Evolutionary conservation across 2,329 filamentous ascomycete genomes (phyloP), one percentile per base, ranked within the genome.

Genomic region (Emergomyces africanus): DNA sequence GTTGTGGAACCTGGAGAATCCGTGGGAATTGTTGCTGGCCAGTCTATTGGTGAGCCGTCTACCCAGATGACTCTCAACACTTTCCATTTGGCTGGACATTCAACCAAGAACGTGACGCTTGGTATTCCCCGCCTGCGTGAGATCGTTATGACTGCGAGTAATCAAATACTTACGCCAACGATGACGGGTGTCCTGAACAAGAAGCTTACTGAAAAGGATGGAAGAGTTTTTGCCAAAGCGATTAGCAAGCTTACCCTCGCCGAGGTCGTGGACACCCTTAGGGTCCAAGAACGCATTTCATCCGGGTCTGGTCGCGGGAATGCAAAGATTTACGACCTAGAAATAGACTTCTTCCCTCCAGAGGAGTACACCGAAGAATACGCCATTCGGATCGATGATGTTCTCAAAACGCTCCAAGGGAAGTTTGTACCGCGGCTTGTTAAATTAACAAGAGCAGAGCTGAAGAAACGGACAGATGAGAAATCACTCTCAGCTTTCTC

Each of bases 31-130:
- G 89, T 99, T 61, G 95, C 95, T 56, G 91, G 91, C 10, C 94
- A 99, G 74, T 97, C 92, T 37, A 86, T 99, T 48, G 94, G 94
- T 70, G 95, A 99, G 71, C 94, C 95, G 9, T 96, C 91, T 2
- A 99, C 94, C 12, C 94, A 99, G 73, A 99, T 99, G 95, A 99
- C 95, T 8, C 78, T 99, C 59, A 99, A 99, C 76, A 99, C 95
- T 33, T 99, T 99, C 83, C 94, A 99, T 82, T 89, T 99, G 83
- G 94, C 94, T 73, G 94, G 94, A 69, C 92, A 97, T 79, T 91
- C 94, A 23, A 87, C 94, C 35, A 97, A 96, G 80, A 99, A 99
- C 81, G 95, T 99, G 70, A 99, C 94, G 0, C 83, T 96, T 23
- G 94, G 94, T 89, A 97, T 99, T 70, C 94, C 94, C 61, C 90